Percentiles rank a stretch among this genome's conserved stretches.
Conservation (phyloP, 23 red algal species). For the Gracilaria domingensis region DNA sequence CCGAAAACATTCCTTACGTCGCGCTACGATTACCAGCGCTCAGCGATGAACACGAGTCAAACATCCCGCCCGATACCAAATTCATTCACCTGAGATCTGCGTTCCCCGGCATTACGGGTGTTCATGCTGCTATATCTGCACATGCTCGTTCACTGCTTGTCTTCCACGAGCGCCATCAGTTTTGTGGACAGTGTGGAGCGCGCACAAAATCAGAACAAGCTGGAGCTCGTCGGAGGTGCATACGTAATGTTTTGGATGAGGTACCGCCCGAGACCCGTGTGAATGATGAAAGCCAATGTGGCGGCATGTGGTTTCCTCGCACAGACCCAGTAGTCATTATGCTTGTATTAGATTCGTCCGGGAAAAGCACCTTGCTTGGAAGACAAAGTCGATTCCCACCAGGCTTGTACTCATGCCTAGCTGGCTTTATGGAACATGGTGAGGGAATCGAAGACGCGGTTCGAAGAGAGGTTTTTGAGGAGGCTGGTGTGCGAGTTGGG, state of each 20-base stretch:
- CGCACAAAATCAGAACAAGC: constrained; percentile 43
- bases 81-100: constrained; percentile 35
- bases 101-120: background rate
- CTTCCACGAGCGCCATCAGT: constrained; percentile 78
- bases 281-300: constrained; percentile 27
- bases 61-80: background rate
- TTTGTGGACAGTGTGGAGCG: constrained; percentile 84
- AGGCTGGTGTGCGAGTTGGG: constrained; percentile 70
- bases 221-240: constrained; percentile 60
- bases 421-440: constrained; percentile 94
- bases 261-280: background rate
- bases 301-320: constrained; percentile 85
- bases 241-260: constrained; percentile 22
- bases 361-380: constrained; percentile 67
- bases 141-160: constrained; percentile 83
- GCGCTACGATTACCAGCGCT: background rate
- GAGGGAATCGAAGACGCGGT: constrained; percentile 90
- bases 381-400: constrained; percentile 65
- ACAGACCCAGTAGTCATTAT: constrained; percentile 88
- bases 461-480: constrained; percentile 78
- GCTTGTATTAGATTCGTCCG: constrained; percentile 52
- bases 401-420: constrained; percentile 76
- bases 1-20: constrained; percentile 3
- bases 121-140: constrained; percentile 73
- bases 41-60: background rate